A percentile compares a stretch with the other conserved stretches of the same genome.
phyloP scores from a whole-genome alignment of 495 filamentous ascomycete genomes.

The Penicillium mononematosum region DNA sequence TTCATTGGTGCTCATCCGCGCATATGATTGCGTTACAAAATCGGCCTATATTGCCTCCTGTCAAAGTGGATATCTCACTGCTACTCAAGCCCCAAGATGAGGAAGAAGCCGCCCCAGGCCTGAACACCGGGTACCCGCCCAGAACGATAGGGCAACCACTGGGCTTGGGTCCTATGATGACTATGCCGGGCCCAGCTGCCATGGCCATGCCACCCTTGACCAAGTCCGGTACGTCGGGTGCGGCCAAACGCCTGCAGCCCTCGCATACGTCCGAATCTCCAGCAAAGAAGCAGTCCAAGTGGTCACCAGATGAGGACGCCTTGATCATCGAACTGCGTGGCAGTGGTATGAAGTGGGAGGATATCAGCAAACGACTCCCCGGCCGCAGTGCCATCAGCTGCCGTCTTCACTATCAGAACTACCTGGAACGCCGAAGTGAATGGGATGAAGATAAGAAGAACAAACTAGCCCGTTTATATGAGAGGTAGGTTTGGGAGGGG shows the following conservation, averaged over 20 bases:
- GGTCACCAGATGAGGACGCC: conserved; percentile 87
- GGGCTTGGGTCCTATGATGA: conserved; percentile 34
- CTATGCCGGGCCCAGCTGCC: conserved; percentile 31
- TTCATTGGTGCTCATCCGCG: conserved; percentile 32
- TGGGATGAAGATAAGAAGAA: conserved; percentile 99
- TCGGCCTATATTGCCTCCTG: conserved; percentile 51
- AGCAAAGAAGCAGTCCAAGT: conserved; percentile 94
- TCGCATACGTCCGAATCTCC: conserved; percentile 63
- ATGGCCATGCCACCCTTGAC: conserved; percentile 31
- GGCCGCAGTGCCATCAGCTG: conserved; percentile 92
- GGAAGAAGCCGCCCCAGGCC: conserved; percentile 63
- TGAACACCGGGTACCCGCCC: conserved; percentile 50
- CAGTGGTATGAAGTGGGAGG: conserved; percentile 95
- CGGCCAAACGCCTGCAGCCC: conserved; percentile 52
- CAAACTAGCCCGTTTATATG: conserved; percentile 89
- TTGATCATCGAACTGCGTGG: conserved; percentile 86
- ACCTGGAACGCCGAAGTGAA: conserved; percentile 81
- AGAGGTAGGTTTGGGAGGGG: conserved; percentile 63
- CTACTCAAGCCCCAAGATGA: conserved; percentile 78
- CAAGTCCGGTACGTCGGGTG: conserved; percentile 35
- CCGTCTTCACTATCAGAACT: conserved; percentile 95
- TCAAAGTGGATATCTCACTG: conserved; percentile 87
- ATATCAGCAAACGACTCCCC: conserved; percentile 86
- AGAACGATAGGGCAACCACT: conserved; percentile 51
- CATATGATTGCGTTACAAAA: conserved; percentile 55